Evolutionary conservation across 2,329 filamentous ascomycete genomes (phyloP), one percentile per base, ranked within the genome.

Genomic region (Chaetomium sp.): DNA sequence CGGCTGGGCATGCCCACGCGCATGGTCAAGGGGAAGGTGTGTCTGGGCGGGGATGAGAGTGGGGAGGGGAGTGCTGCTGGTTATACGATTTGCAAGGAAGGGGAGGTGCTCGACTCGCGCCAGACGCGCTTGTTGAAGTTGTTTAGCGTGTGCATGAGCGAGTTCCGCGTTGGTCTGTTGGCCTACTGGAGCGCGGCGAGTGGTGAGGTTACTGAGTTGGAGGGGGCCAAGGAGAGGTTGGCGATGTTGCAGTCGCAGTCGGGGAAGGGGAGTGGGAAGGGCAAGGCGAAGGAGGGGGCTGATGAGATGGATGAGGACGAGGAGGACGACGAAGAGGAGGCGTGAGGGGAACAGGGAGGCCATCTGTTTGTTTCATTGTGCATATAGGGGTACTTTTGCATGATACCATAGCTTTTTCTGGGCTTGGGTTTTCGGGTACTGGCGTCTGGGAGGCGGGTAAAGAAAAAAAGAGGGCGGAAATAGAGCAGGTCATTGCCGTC

Each of bases 91-190:
- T 98, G 94, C 80, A 88, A 87, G 73, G 89, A 93, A 77, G 95
- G 94, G 12, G 87, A 97, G 75, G 84, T 87, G 53, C 80, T 99
- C 70, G 93, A 97, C 78, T 93, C 91, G 70, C 86, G 94, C 72
- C 95, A 99, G 84, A 97, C 95, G 64, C 90, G 93, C 69, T 80
- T 99, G 74, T 78, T 99, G 78, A 98, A 98, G 86, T 83, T 97
- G 73, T 98, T 99, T 79, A 90, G 92, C 60, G 87, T 97, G 64
- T 92, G 91, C 68, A 87, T 95, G 79, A 91, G 92, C 65, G 93
- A 98, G 80, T 99, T 99, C 81, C 89, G 84, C 76, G 88, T 99
- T 65, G 84, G 87, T 73, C 80, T 96, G 70, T 80, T 90, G 77
- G 93, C 93, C 74, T 90, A 89, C 77, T 90, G 87, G 87, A 85